phyloP scores from a whole-genome alignment of 108 stramenopile species.

The Skeletonema potamos region DNA sequence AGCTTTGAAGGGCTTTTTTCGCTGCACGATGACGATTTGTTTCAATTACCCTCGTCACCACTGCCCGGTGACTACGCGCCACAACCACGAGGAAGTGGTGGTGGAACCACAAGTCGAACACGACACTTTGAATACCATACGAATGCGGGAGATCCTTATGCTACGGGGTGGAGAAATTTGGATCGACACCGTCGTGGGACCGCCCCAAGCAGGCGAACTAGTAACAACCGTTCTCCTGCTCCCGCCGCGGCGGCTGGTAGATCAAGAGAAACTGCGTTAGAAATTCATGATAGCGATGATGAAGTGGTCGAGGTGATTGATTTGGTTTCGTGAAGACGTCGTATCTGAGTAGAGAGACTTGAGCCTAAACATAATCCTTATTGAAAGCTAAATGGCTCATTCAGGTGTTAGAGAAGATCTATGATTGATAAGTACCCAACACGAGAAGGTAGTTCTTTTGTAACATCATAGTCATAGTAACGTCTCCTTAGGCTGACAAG shows the following conservation, averaged over 20 bases:
- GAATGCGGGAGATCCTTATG: not conserved
- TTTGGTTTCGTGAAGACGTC: not conserved
- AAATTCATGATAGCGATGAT: slow-evolving; percentile 37
- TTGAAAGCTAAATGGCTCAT: too few relatives aligned
- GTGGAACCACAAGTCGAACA: not conserved
- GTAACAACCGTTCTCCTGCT: not conserved
- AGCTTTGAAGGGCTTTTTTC: not conserved
- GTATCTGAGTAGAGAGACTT: not conserved
- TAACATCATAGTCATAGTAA: too few relatives aligned
- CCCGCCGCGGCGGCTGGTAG: slow-evolving; percentile 10
- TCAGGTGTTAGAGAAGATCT: too few relatives aligned
- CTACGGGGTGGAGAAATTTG: not conserved
- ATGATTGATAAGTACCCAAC: too few relatives aligned
- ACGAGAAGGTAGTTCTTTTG: too few relatives aligned
- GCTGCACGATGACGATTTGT: not conserved
- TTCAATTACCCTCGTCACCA: not conserved
- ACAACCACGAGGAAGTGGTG: not conserved
- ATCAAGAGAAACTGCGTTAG: slow-evolving; percentile 42
- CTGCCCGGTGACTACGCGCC: not conserved
- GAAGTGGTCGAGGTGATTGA: slow-evolving; percentile 43
- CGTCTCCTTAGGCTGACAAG: too few relatives aligned
- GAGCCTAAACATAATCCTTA: too few relatives aligned
- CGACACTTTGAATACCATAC: not conserved
- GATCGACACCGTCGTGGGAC: not conserved
- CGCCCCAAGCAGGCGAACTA: not conserved